Evolutionary conservation across 345 rosid species (phyloP).

Genomic region (Microthlaspi erraticum): DNA sequence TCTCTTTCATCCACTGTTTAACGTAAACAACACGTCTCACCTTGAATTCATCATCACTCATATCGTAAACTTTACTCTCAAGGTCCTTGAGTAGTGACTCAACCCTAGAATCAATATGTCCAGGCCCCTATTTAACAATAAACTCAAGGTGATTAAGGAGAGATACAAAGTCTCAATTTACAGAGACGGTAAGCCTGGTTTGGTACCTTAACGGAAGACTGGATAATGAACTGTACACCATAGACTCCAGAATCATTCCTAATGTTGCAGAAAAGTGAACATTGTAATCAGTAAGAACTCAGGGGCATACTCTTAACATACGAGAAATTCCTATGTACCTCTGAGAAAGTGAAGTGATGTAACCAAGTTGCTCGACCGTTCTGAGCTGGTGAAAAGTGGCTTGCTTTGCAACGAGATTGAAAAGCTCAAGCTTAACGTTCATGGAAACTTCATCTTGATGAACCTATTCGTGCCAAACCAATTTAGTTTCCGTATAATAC

Average conservation of each 20-base stretch:
- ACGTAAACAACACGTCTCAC: conserved; percentile 43
- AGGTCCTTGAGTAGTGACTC: conserved; percentile 71
- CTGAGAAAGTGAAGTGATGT: conserved; percentile 62
- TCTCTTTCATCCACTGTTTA: too few relatives aligned
- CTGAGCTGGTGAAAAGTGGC: conserved; percentile 93
- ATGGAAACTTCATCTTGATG: conserved; percentile 71
- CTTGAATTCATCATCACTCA: conserved; percentile 82
- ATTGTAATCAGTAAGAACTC: background rate
- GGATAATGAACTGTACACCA: conserved; percentile 75
- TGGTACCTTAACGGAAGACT: conserved; percentile 76
- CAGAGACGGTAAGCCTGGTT: conserved; percentile 9
- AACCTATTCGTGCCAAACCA: conserved; percentile 50
- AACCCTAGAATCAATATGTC: conserved; percentile 74
- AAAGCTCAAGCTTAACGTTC: conserved; percentile 76
- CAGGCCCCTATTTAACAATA: conserved; percentile 59
- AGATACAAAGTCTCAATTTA: background rate
- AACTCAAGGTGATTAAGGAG: background rate
- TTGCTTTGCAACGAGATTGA: conserved; percentile 70
- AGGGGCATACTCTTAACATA: background rate
- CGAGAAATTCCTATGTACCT: conserved; percentile 47
- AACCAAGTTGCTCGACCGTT: conserved; percentile 88
- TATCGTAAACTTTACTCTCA: conserved; percentile 63
- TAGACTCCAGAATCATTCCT: conserved; percentile 73
- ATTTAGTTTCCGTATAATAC: background rate
- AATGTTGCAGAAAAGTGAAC: conserved; percentile 14